A percentile compares a stretch with the other conserved stretches of the same genome.
Conservation (phyloP, 352 stramenopile species). For the Pythium monospermum region DNA sequence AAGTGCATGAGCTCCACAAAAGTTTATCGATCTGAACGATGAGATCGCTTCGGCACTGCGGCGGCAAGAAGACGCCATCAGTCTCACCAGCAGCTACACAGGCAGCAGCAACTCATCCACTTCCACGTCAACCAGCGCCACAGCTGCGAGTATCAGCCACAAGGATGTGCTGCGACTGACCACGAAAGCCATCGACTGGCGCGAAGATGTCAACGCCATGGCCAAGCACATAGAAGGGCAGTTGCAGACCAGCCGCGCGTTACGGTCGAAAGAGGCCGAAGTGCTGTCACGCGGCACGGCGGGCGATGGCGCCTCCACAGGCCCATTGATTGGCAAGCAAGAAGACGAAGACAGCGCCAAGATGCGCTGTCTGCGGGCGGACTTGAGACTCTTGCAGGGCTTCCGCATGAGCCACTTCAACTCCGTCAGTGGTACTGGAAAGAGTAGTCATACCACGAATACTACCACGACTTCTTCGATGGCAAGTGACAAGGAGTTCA, state of each 20-base stretch:
- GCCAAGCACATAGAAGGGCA: constrained; percentile 73
- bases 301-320: constrained; percentile 26
- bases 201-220: constrained; percentile 60
- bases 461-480: constrained; percentile 18
- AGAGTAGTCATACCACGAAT: too few relatives aligned
- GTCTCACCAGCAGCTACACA: constrained; percentile 11
- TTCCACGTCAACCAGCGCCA: too few relatives aligned
- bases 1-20: constrained; percentile 68
- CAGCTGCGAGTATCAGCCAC: constrained; percentile 26
- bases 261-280: constrained; percentile 53
- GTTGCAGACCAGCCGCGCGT: constrained; percentile 56
- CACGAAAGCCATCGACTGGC: constrained; percentile 60
- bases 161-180: constrained; percentile 45
- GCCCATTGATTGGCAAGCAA: too few relatives aligned
- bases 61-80: constrained; percentile 47
- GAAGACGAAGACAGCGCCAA: constrained; percentile 44
- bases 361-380: constrained; percentile 28
- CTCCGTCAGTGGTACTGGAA: too few relatives aligned
- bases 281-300: constrained; percentile 29
- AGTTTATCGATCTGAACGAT: constrained; percentile 71
- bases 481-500: constrained; percentile 13
- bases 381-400: constrained; percentile 53
- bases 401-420: constrained; percentile 47
- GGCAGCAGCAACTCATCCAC: constrained; percentile 1
- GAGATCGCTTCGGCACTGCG: constrained; percentile 49